Percentiles rank a stretch among this genome's conserved stretches.
Evolutionary conservation across 495 filamentous ascomycete genomes (phyloP).

Genomic region (Penicillium manginii): DNA sequence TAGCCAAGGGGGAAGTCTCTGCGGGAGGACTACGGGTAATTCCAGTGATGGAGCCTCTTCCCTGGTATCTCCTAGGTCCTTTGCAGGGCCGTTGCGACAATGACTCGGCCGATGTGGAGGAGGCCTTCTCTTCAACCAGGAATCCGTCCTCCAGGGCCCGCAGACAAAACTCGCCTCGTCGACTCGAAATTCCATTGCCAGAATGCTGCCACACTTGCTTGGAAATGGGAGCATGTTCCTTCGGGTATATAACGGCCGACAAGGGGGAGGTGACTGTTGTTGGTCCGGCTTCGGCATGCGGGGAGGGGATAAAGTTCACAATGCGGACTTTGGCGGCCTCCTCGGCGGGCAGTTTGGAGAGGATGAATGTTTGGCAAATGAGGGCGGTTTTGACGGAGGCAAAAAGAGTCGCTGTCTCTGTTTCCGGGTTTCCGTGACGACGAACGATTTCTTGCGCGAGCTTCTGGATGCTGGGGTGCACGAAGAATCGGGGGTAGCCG

Average conservation of each 20-base stretch:
- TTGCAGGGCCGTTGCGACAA: conserved; percentile 54
- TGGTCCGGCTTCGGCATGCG: conserved; percentile 38
- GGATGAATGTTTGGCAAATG: conserved; percentile 74
- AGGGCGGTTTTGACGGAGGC: conserved; percentile 67
- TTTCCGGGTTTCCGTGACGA: conserved; percentile 58
- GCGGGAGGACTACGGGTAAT: conserved; percentile 21
- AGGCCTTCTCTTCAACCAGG: conserved; percentile 57
- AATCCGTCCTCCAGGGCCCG: conserved; percentile 70
- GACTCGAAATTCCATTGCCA: conserved; percentile 92
- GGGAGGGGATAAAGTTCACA: conserved; percentile 64
- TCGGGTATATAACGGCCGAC: conserved; percentile 73
- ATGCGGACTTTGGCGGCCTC: conserved; percentile 58
- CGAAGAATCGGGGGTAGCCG: conserved; percentile 95
- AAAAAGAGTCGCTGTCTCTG: conserved; percentile 78
- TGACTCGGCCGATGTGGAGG: conserved; percentile 25
- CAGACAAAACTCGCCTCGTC: conserved; percentile 87
- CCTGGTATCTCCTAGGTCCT: conserved; percentile 75
- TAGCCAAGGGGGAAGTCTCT: conserved; percentile 14
- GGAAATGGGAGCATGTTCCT: conserved; percentile 65
- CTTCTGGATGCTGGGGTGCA: conserved; percentile 79
- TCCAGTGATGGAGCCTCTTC: conserved; percentile 48
- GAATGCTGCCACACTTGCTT: conserved; percentile 97
- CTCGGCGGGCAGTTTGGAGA: conserved; percentile 53
- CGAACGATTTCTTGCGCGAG: conserved; percentile 71
- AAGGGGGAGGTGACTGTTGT: conserved; percentile 54